Conservation (phyloP, 352 stramenopile genomes). For the Phytophthora sansomeana region DNA sequence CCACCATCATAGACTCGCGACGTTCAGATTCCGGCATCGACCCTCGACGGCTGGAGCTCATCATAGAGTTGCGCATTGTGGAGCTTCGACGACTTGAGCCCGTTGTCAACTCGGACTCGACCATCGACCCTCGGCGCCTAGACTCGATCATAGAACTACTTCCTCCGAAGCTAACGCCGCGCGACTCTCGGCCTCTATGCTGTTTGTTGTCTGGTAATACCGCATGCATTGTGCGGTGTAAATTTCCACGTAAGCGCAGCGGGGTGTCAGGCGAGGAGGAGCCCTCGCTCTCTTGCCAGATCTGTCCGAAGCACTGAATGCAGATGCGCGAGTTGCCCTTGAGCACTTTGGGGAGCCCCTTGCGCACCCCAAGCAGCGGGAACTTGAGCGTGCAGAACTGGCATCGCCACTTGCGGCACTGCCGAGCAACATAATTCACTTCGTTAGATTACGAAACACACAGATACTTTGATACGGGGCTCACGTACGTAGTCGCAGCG, state of each 20-base stretch:
- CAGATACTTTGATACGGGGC: not conserved
- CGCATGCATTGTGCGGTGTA: constrained; percentile 14
- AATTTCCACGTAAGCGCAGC: constrained; percentile 7
- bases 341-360: constrained; percentile 52
- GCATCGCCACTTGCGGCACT: constrained; percentile 63
- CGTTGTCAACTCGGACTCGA: constrained; percentile 12
- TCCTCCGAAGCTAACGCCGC: constrained; percentile 30
- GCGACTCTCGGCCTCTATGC: constrained; percentile 12
- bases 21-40: constrained; percentile 46
- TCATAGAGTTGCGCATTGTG: constrained; percentile 13
- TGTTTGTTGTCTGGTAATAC: constrained; percentile 5
- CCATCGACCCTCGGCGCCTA: constrained; percentile 26
- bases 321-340: constrained; percentile 71
- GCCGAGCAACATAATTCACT: not conserved
- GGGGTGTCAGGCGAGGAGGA: not conserved
- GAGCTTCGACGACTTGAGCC: constrained; percentile 26
- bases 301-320: constrained; percentile 52
- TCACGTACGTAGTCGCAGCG: constrained; percentile 64
- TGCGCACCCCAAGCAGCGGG: constrained; percentile 49
- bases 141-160: constrained; percentile 25
- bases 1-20: constrained; percentile 44
- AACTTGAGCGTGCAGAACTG: constrained; percentile 75
- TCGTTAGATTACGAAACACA: not conserved
- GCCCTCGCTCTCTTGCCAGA: constrained; percentile 49
- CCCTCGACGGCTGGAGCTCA: constrained; percentile 29